A percentile compares a stretch with the other conserved stretches of the same genome.
Conservation (phyloP, 176 grass and related monocot species). For the Metroxylon sagu region DNA sequence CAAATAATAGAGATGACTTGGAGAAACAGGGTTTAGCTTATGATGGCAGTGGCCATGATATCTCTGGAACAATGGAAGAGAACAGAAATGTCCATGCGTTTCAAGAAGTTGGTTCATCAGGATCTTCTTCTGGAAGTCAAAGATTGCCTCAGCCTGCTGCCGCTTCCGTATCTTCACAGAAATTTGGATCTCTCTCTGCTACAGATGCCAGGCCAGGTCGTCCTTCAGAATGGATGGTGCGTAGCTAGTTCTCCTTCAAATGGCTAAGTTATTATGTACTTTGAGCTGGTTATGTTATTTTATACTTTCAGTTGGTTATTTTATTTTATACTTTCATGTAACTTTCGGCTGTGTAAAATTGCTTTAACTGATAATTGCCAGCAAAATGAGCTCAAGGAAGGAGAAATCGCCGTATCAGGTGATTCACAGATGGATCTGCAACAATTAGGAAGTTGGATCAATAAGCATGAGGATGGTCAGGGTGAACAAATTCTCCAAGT, state of each 20-base stretch:
- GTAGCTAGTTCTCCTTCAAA: slow-evolving; percentile 1
- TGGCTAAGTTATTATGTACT: no score
- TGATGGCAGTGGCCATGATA: no score
- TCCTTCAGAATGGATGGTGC: slow-evolving; percentile 47
- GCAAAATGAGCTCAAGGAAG: slow-evolving; percentile 90
- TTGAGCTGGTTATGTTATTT: no score
- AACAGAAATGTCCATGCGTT: slow-evolving; percentile 30
- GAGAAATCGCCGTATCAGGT: slow-evolving; percentile 92
- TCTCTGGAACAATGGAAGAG: slow-evolving; percentile 26
- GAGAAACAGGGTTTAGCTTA: no score
- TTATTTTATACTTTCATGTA: no score
- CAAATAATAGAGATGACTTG: slow-evolving; percentile 31
- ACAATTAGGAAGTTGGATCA: slow-evolving; percentile 68
- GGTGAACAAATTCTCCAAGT: slow-evolving; percentile 97
- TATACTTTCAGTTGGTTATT: no score
- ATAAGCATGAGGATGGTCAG: slow-evolving; percentile 72
- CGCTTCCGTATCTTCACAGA: slow-evolving; percentile 65
- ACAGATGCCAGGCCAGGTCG: slow-evolving; percentile 40
- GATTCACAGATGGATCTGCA: slow-evolving; percentile 83
- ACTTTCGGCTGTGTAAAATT: no score
- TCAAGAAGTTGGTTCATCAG: slow-evolving; percentile 76
- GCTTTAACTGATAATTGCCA: slow-evolving; percentile 31
- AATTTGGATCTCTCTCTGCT: slow-evolving; percentile 77
- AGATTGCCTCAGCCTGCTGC: slow-evolving; percentile 53
- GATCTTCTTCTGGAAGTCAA: slow-evolving; percentile 86